phyloP scores from a whole-genome alignment of 176 grass and related monocot genomes.

The Metroxylon sagu region DNA sequence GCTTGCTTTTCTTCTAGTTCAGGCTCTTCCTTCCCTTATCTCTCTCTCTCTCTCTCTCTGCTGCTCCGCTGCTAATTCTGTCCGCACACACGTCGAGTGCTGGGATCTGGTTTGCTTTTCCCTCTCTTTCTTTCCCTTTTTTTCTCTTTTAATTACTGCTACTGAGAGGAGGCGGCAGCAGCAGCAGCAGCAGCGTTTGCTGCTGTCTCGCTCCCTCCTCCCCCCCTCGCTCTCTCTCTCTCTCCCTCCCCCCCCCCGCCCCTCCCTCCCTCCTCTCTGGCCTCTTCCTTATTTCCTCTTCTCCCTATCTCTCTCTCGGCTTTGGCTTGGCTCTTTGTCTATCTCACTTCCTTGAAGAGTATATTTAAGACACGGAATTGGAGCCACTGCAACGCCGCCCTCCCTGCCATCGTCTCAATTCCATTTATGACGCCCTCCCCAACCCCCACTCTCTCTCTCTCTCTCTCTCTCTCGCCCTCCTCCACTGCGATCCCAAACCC shows the following conservation, averaged over 20 bases:
- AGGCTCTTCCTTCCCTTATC: not conserved
- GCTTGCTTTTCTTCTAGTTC: too few species aligned
- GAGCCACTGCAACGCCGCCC: constrained; percentile 27
- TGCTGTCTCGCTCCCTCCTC: not conserved
- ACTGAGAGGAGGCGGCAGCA: not conserved
- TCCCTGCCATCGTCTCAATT: constrained; percentile 15
- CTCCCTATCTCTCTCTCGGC: not conserved
- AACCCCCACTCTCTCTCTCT: not conserved
- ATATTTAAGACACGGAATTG: constrained; percentile 24
- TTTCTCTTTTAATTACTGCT: not conserved
- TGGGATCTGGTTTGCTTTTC: not conserved
- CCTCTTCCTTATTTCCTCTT: not conserved
- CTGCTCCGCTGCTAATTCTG: not conserved
- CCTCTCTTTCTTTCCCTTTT: not conserved
- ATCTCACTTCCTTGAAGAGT: constrained; percentile 6
- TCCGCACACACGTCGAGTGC: not conserved
- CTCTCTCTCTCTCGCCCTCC: not conserved
- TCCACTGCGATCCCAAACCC: not conserved
- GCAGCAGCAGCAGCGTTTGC: not conserved
- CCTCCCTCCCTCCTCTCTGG: constrained; percentile 1
- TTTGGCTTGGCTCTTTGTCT: constrained; percentile 5
- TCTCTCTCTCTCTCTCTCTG: not conserved
- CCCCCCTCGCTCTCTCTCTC: not conserved
- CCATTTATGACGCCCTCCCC: constrained; percentile 17
- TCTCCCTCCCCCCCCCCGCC: not conserved